A percentile compares a stretch with the other conserved stretches of the same genome.
Evolutionary conservation across 805 yeast genomes (phyloP).

Genomic region (Pichia kluyveri): DNA sequence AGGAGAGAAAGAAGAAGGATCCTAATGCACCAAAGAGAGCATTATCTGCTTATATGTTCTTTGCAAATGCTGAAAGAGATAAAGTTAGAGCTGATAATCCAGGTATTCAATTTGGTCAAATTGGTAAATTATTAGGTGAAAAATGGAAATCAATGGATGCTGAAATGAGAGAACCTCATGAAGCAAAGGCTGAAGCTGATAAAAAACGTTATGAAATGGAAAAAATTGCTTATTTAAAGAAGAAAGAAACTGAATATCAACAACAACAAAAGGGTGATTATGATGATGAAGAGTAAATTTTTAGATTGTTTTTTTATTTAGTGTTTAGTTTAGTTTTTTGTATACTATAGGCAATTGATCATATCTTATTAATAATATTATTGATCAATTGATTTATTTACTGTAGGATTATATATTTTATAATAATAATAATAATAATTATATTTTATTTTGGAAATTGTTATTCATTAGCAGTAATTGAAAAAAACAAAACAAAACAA

Average conservation of each 20-base stretch:
- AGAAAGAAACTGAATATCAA: constrained; percentile 12
- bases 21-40: constrained; percentile 99
- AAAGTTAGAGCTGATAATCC: constrained; percentile 93
- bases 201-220: constrained; percentile 96
- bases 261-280: not conserved
- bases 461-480: no score
- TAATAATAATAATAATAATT: no score
- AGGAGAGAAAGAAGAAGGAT: constrained; percentile 35
- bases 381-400: no score
- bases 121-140: constrained; percentile 92
- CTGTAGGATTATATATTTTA: no score
- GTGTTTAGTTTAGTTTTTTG: not conserved
- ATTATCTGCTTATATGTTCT: constrained; percentile 96
- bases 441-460: no score
- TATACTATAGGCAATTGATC: no score
- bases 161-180: constrained; percentile 84
- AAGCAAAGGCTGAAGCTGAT: constrained; percentile 88
- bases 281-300: not conserved
- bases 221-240: constrained; percentile 70
- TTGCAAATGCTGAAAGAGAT: constrained; percentile 96
- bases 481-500: no score
- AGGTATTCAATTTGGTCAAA: constrained; percentile 90
- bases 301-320: not conserved
- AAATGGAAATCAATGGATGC: constrained; percentile 87
- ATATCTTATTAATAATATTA: not conserved